These are phyloP conservation scores for Pilasporangium apinafurcum DNA, from an alignment of 352 stramenopile genomes.

Conservation along the genomic window DNA sequence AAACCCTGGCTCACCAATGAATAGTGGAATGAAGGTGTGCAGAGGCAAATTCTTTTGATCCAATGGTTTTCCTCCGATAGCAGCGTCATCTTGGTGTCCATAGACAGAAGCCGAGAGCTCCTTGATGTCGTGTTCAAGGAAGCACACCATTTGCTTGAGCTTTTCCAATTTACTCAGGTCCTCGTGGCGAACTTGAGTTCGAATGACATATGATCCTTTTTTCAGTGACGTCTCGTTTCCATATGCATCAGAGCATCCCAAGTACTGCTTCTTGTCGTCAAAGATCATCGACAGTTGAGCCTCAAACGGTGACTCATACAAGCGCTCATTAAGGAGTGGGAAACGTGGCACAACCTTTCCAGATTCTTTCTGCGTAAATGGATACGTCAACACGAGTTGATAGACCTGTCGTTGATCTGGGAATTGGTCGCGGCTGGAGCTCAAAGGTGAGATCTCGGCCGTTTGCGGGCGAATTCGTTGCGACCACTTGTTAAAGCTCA, in stretches of 20 bases:
- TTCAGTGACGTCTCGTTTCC: constrained; percentile 76
- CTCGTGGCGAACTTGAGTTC: constrained; percentile 75
- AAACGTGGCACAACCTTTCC: constrained; percentile 79
- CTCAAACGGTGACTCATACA: constrained; percentile 94
- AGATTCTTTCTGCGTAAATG: constrained; percentile 80
- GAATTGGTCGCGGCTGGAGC: constrained; percentile 74
- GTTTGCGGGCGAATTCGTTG: constrained; percentile 76
- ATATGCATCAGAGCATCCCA: constrained; percentile 82
- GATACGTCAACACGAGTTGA: constrained; percentile 87
- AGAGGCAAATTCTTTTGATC: constrained; percentile 33
- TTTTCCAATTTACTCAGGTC: constrained; percentile 77
- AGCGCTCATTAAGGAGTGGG: constrained; percentile 70
- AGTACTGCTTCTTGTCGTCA: constrained; percentile 91
- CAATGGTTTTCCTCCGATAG: constrained; percentile 50
- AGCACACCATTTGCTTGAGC: constrained; percentile 75
- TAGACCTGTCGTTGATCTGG: constrained; percentile 86
- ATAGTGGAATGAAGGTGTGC: constrained; percentile 65
- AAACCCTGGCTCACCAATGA: constrained; percentile 55
- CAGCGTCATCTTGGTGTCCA: constrained; percentile 57
- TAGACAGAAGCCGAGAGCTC: constrained; percentile 58
- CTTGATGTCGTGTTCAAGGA: constrained; percentile 69
- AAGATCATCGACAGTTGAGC: constrained; percentile 92
- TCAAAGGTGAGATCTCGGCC: constrained; percentile 73
- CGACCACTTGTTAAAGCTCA: constrained; percentile 80
- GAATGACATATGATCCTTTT: constrained; percentile 80